Base-by-base conservation (phyloP, 2,329 filamentous ascomycete genomes). In the Aspergillus sp. region DNA sequence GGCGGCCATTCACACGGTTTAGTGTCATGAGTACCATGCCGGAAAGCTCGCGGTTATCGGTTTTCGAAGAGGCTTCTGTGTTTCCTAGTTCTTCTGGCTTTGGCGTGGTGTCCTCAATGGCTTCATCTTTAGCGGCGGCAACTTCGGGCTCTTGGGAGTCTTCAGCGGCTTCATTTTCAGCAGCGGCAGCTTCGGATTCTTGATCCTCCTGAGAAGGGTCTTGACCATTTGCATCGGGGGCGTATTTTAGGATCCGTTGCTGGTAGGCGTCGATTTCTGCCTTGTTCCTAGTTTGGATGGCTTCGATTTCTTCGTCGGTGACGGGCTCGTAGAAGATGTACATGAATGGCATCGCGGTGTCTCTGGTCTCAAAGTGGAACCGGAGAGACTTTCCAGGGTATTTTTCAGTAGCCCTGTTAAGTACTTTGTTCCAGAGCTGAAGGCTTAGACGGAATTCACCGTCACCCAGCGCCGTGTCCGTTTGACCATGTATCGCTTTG, bases 301-400 rank as follows among this genome's bases (percentile, higher is more conserved):
- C 73, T 17, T 88, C 78, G 61, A 96, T 90, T 53, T 91, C 82
- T 5, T 87, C 82, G 5, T 90, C 83, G 0, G 84, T 84, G 53
- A 98, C 87, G 3, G 95, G 93, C 72, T 96, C 89, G 14, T 88
- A 93, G 69, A 96, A 96, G 53, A 98, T 86, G 69, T 96, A 93
- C 85, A 96, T 93, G 66, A 89, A 87, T 0, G 89, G 84, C 7
- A 80, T 81, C 40, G 65, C 44, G 1, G 79, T 77, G 11, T 83
- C 79, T 58, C 90, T 84, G 1, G 92, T 90, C 72, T 97, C 92
- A 58, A 96, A 88, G 71, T 93, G 88, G 39, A 97, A 72, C 11
- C 92, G 88, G 5, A 97, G 77, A 2, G 91, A 91, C 72, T 82
- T 65, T 44, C 88, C 81, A 0, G 95, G 95, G 68, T 88, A 98